These are phyloP conservation scores for Fusarium ramigenum DNA, from an alignment of 2,329 filamentous ascomycete species.

Conservation along the genomic window DNA sequence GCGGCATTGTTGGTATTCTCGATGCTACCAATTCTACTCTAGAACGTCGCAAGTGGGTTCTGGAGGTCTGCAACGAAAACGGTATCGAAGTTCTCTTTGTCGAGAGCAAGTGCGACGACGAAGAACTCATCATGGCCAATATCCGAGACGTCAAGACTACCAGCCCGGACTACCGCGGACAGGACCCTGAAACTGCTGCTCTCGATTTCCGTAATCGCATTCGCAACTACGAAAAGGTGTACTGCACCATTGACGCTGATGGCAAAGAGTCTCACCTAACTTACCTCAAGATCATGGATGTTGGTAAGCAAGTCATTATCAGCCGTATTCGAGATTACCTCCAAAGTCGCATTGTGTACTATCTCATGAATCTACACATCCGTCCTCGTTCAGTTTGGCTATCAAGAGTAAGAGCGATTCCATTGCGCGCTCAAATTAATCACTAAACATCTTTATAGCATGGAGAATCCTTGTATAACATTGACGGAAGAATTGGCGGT, in stretches of 20 bases:
- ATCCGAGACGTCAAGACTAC: conserved; percentile 98
- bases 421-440: not conserved
- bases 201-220: conserved; percentile 94
- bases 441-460: conserved; percentile 64
- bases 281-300: conserved; percentile 97
- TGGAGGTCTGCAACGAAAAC: conserved; percentile 78
- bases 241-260: conserved; percentile 87
- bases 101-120: conserved; percentile 95
- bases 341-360: conserved; percentile 96
- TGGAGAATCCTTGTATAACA: conserved; percentile 92
- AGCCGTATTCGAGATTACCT: conserved; percentile 97
- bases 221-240: conserved; percentile 96
- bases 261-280: conserved; percentile 85
- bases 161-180: conserved; percentile 91
- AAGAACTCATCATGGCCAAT: conserved; percentile 97
- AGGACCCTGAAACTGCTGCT: conserved; percentile 91
- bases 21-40: conserved; percentile 98
- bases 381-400: conserved; percentile 96
- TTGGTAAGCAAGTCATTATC: conserved; percentile 96
- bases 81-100: conserved; percentile 93
- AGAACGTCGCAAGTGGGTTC: conserved; percentile 87
- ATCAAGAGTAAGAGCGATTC: conserved; percentile 73
- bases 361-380: conserved; percentile 98
- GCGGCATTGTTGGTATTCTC: conserved; percentile 89
- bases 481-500: conserved; percentile 90